These are phyloP conservation scores for Paramecium primaurelia DNA, from an alignment of 73 alveolate species.

Conservation along the genomic window DNA sequence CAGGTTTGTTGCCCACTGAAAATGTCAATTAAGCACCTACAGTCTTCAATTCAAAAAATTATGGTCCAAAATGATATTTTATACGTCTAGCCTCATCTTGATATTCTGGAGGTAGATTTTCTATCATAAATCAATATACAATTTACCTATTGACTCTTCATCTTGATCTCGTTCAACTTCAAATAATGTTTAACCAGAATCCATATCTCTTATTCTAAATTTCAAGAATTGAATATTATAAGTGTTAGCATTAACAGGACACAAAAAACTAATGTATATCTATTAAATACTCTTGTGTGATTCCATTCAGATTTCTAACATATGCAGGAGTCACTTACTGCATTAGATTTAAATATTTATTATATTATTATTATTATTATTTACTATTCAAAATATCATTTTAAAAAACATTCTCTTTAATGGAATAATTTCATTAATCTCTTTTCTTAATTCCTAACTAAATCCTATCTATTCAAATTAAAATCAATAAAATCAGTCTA, in stretches of 20 bases:
- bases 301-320: neutral
- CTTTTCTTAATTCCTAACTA: neutral
- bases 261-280: slow-evolving; percentile 56
- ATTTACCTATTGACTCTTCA: slow-evolving; percentile 51
- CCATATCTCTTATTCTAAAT: slow-evolving; percentile 77
- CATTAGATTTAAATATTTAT: neutral
- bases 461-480: neutral
- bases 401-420: neutral
- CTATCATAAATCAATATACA: neutral
- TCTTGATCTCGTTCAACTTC: slow-evolving; percentile 72
- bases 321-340: slow-evolving; percentile 16
- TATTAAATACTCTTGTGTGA: slow-evolving; percentile 11
- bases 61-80: slow-evolving; percentile 90
- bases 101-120: slow-evolving; percentile 58
- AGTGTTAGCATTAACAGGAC: slow-evolving; percentile 76
- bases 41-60: slow-evolving; percentile 79
- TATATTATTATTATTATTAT: neutral
- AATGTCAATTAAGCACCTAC: slow-evolving; percentile 81
- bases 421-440: too few species aligned
- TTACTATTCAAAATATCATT: neutral
- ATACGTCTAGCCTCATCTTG: slow-evolving; percentile 82
- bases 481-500: too few species aligned
- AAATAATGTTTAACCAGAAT: slow-evolving; percentile 71
- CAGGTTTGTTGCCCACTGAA: slow-evolving; percentile 79
- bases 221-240: slow-evolving; percentile 71